These are phyloP conservation scores for Eucalyptus erythrocorys DNA, from an alignment of 345 rosid species.

Conservation along the genomic window DNA sequence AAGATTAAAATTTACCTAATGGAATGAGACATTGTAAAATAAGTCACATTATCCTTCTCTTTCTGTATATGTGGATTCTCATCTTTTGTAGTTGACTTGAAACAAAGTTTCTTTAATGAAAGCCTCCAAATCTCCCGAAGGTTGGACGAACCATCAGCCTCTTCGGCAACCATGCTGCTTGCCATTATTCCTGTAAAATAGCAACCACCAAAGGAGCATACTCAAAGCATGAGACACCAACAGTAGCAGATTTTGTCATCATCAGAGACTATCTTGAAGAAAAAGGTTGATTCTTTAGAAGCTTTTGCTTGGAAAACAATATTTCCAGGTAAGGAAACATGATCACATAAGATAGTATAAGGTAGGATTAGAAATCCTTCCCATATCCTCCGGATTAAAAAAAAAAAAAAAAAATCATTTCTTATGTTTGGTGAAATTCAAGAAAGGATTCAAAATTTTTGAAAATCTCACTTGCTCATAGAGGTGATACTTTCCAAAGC, in stretches of 20 bases:
- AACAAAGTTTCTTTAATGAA: constrained; percentile 8
- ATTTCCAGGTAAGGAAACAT: not conserved
- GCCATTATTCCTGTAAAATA: constrained; percentile 34
- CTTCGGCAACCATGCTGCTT: constrained; percentile 53
- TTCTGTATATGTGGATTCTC: not conserved
- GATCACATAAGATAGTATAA: not conserved
- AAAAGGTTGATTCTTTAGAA: not conserved
- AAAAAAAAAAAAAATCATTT: no score
- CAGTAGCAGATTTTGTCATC: not conserved
- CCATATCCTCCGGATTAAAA: not conserved
- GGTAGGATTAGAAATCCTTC: not conserved
- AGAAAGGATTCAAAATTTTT: not conserved
- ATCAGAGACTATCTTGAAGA: not conserved
- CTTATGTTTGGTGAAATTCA: not conserved
- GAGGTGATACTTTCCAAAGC: not conserved
- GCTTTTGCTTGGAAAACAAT: not conserved
- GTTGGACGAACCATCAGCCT: constrained; percentile 84
- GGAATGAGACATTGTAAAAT: not conserved
- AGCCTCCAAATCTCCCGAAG: constrained; percentile 91
- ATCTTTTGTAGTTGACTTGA: not conserved
- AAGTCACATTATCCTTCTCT: not conserved
- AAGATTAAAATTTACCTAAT: not conserved
- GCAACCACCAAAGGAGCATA: not conserved
- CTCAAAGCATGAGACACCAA: not conserved
- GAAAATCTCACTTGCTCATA: not conserved